Conservation (phyloP, 352 stramenopile species). For the Phytophthora pinifolia region DNA sequence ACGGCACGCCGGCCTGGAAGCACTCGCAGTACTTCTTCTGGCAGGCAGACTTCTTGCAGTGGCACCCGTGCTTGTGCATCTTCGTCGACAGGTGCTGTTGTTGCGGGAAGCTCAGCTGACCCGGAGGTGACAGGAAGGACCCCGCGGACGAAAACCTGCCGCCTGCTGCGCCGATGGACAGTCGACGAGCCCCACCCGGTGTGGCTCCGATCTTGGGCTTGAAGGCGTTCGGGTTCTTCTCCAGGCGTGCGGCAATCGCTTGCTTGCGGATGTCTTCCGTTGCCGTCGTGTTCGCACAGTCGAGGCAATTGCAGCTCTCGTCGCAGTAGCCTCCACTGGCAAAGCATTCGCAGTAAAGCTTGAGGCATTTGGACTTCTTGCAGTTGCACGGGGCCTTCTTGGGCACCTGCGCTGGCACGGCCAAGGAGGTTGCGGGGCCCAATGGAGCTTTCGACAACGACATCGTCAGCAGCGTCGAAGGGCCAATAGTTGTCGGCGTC, state of each 20-base stretch:
- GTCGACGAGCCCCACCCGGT: constrained; percentile 11
- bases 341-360: constrained; percentile 97
- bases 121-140: constrained; percentile 30
- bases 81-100: constrained; percentile 43
- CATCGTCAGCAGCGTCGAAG: constrained; percentile 20
- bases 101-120: constrained; percentile 13
- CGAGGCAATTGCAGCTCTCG: constrained; percentile 91
- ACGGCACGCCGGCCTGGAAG: constrained; percentile 90
- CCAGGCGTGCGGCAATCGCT: constrained; percentile 88
- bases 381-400: constrained; percentile 93
- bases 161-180: constrained; percentile 12
- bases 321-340: constrained; percentile 91
- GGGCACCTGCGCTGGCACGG: constrained; percentile 10
- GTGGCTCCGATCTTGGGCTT: constrained; percentile 93
- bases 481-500: constrained; percentile 29
- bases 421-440: background rate
- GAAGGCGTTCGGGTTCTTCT: constrained; percentile 96
- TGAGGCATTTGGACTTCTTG: constrained; percentile 98
- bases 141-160: constrained; percentile 12
- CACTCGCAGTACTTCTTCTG: constrained; percentile 99
- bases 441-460: constrained; percentile 26
- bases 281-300: constrained; percentile 89
- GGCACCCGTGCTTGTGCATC: constrained; percentile 95
- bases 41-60: constrained; percentile 96
- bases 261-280: constrained; percentile 71